Conservation (phyloP, 192 early-diverging fungal species). For the Rhizophagus prolifer region DNA sequence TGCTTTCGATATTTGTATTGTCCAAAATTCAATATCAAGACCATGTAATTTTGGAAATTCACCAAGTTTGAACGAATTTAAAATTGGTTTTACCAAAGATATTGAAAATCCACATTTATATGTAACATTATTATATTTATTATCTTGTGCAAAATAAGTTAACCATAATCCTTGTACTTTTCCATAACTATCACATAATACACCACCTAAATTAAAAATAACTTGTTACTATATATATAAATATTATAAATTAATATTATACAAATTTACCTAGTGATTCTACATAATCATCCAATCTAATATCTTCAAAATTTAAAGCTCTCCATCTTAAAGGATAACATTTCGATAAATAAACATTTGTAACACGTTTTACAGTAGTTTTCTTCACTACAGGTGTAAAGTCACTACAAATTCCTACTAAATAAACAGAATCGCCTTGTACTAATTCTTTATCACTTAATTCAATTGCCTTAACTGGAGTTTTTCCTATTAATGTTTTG, state of each 20-base stretch:
- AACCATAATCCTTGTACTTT: constrained; percentile 64
- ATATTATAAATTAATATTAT: too few relatives aligned
- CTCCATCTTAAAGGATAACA: constrained; percentile 64
- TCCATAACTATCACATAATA: constrained; percentile 60
- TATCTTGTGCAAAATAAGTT: constrained; percentile 67
- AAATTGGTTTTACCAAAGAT: constrained; percentile 46
- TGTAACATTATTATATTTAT: constrained; percentile 58
- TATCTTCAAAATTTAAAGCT: constrained; percentile 56
- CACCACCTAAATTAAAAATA: constrained; percentile 40
- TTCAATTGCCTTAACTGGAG: constrained; percentile 62
- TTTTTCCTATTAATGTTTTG: constrained; percentile 66
- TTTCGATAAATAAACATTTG: constrained; percentile 64
- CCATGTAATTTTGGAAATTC: constrained; percentile 54
- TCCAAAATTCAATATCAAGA: constrained; percentile 62
- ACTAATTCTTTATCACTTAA: constrained; percentile 57
- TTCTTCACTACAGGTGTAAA: constrained; percentile 58
- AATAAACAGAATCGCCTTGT: constrained; percentile 62
- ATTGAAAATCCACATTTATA: constrained; percentile 59
- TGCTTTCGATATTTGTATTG: constrained; percentile 58
- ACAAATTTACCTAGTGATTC: constrained; percentile 50
- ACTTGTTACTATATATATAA: not conserved
- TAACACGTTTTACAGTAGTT: constrained; percentile 57
- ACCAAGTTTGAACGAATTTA: constrained; percentile 49
- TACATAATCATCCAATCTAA: constrained; percentile 68
- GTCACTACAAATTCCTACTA: constrained; percentile 56